Conservation (phyloP, 305 asterid genomes). For the Solanum hybrid region DNA sequence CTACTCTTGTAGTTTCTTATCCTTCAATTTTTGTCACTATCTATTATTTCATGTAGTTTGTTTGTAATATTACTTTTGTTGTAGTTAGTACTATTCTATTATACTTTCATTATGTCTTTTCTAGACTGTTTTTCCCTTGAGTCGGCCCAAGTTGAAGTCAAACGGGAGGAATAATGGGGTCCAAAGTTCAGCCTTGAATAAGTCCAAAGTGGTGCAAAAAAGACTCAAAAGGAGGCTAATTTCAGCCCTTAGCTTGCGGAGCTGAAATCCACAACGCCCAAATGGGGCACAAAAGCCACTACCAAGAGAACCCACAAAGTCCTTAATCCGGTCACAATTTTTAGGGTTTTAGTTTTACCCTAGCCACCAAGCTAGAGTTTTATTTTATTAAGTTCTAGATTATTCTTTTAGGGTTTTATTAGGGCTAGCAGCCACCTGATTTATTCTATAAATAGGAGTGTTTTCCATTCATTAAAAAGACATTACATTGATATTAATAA, state of each 20-base stretch:
- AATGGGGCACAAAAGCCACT: not conserved
- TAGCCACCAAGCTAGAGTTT: not conserved
- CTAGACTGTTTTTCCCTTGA: not conserved
- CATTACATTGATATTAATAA: no score
- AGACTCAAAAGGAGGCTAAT: not conserved
- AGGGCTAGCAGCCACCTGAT: not conserved
- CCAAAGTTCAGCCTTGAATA: not conserved
- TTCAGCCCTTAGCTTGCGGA: not conserved
- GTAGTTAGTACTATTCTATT: not conserved
- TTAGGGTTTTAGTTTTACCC: no score
- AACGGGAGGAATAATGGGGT: no score
- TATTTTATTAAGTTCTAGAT: not conserved
- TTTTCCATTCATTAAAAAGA: no score
- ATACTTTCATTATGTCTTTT: not conserved
- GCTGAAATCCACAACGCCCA: not conserved
- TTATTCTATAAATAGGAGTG: no score
- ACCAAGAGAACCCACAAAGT: no score
- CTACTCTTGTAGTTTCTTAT: not conserved
- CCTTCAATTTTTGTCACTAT: not conserved
- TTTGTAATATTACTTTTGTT: not conserved
- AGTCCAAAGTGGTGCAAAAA: not conserved
- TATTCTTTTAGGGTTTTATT: not conserved
- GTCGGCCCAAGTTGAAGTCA: not conserved
- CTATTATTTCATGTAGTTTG: not conserved
- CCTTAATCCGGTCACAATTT: no score